Conservation (phyloP, 1,284 basidiomycete genomes). For the Sphagnurus paluster region DNA sequence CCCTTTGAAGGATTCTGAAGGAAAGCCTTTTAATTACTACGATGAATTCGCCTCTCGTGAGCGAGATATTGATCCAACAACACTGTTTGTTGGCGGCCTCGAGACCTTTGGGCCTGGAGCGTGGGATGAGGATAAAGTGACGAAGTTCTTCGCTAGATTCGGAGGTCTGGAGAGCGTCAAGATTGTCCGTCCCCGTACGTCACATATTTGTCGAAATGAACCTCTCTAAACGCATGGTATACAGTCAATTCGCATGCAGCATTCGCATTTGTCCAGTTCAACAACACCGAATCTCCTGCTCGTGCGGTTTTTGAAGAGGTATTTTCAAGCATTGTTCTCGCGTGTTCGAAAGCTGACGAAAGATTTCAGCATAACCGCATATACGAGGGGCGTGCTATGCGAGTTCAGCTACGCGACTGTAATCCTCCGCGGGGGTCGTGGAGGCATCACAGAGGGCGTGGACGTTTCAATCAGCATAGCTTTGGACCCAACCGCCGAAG, state of each 20-base stretch:
- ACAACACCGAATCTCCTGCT: slow-evolving; percentile 55
- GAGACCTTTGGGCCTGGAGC: slow-evolving; percentile 59
- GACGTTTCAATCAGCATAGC: slow-evolving; percentile 30
- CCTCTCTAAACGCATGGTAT: slow-evolving; percentile 5
- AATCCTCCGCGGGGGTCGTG: slow-evolving; percentile 50
- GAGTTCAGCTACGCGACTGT: slow-evolving; percentile 66
- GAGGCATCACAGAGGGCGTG: slow-evolving; percentile 39
- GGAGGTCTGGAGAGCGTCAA: slow-evolving; percentile 64
- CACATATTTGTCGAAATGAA: background rate
- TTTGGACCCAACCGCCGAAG: slow-evolving; percentile 28
- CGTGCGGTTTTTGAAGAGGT: slow-evolving; percentile 68
- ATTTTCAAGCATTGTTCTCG: slow-evolving; percentile 11
- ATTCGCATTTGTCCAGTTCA: slow-evolving; percentile 75
- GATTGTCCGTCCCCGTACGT: slow-evolving; percentile 62
- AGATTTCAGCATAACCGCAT: slow-evolving; percentile 62
- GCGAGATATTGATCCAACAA: slow-evolving; percentile 57
- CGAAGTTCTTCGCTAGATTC: slow-evolving; percentile 57
- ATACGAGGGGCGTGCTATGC: slow-evolving; percentile 65
- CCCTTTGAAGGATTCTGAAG: slow-evolving; percentile 26
- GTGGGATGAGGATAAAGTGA: slow-evolving; percentile 68
- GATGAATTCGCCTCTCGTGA: slow-evolving; percentile 23
- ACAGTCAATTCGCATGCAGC: slow-evolving; percentile 60
- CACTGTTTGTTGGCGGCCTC: slow-evolving; percentile 75
- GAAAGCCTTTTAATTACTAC: slow-evolving; percentile 24
- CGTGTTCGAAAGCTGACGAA: slow-evolving; percentile 9